These are phyloP conservation scores for Tricholoma sp. DNA, from an alignment of 768 basidiomycete species.

Conservation along the genomic window DNA sequence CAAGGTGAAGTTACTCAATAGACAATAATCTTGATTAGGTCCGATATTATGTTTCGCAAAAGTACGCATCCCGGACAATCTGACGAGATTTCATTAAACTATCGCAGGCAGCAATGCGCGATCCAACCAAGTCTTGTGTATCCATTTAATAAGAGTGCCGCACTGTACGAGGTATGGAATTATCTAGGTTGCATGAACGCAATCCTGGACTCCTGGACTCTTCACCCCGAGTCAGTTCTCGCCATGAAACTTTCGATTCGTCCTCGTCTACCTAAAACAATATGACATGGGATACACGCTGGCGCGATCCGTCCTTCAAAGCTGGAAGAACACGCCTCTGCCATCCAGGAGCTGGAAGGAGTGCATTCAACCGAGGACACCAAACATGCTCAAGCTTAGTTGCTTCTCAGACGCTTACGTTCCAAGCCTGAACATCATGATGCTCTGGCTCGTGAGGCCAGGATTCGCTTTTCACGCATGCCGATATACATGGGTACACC, in stretches of 20 bases:
- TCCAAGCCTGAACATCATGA: background rate
- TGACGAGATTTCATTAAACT: background rate
- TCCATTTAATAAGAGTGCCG: background rate
- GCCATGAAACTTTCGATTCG: background rate
- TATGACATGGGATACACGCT: background rate
- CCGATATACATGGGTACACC: slow-evolving; percentile 11
- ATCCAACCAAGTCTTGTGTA: background rate
- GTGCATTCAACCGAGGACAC: background rate
- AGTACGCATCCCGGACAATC: too few species aligned
- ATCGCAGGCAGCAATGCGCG: background rate
- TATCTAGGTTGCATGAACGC: background rate
- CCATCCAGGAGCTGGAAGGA: background rate
- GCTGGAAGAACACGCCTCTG: background rate
- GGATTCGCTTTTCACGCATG: slow-evolving; percentile 10
- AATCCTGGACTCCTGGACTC: background rate
- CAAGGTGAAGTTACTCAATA: background rate
- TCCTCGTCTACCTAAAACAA: background rate
- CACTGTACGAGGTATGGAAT: background rate
- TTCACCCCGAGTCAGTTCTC: background rate
- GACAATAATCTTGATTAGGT: background rate
- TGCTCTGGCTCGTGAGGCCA: slow-evolving; percentile 12
- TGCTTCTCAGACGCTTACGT: background rate
- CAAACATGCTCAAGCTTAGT: background rate
- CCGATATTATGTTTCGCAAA: background rate
- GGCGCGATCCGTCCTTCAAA: background rate